A percentile compares a stretch with the other conserved stretches of the same genome.
Conservation (phyloP, 768 basidiomycete species). For the Suillus sp. region DNA sequence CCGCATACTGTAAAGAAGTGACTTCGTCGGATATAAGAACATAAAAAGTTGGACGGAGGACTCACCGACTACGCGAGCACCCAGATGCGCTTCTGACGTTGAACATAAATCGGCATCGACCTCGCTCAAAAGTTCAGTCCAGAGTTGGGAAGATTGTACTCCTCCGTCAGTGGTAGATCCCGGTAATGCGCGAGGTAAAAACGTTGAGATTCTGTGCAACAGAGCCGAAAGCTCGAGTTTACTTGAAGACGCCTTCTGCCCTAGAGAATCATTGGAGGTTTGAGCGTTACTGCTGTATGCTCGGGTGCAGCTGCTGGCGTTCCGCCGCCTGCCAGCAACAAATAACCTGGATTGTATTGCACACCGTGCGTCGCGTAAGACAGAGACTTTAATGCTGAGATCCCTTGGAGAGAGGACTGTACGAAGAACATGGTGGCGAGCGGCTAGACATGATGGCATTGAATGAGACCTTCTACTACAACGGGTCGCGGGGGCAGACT, state of each 20-base stretch:
- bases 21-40: constrained; percentile 9
- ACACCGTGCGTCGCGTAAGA: neutral
- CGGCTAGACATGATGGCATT: constrained; percentile 14
- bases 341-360: neutral
- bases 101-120: constrained; percentile 34
- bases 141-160: constrained; percentile 43
- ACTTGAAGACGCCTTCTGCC: constrained; percentile 4
- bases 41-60: constrained; percentile 4
- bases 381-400: neutral
- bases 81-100: constrained; percentile 32
- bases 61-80: constrained; percentile 54
- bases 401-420: neutral
- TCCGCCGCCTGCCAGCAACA: neutral
- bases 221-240: constrained; percentile 43
- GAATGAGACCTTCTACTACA: neutral
- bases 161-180: constrained; percentile 20
- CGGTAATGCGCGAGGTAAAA: constrained; percentile 49
- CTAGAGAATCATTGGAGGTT: neutral
- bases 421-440: neutral
- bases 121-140: constrained; percentile 46
- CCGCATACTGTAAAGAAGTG: constrained; percentile 50
- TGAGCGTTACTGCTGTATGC: neutral
- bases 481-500: neutral
- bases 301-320: neutral
- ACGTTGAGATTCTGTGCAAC: constrained; percentile 48